phyloP scores from a whole-genome alignment of 768 basidiomycete genomes.

The Sporobolomyces phaffii region DNA sequence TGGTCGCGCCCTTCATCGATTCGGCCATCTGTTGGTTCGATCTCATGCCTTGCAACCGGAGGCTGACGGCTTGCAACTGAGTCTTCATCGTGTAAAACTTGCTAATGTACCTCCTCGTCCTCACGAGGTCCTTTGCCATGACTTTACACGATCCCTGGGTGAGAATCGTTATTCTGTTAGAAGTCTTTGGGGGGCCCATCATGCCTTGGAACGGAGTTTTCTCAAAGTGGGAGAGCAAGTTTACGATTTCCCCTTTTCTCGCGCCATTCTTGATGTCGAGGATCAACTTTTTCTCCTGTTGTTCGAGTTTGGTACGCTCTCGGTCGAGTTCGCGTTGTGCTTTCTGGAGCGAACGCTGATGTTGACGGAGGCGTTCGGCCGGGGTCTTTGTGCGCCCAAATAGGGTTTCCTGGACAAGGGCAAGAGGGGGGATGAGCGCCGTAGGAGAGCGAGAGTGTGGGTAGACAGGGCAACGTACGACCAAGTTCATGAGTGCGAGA shows the following conservation, averaged over 20 bases:
- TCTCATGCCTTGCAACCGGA: constrained; percentile 90
- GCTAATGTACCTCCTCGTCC: constrained; percentile 88
- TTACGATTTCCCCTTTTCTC: constrained; percentile 86
- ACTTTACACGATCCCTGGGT: constrained; percentile 99
- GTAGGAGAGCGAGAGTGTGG: not conserved
- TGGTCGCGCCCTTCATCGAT: constrained; percentile 95
- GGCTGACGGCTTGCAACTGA: constrained; percentile 88
- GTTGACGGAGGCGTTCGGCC: constrained; percentile 90
- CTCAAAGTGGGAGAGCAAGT: constrained; percentile 19
- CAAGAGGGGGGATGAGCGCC: not conserved
- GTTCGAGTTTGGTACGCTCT: constrained; percentile 87
- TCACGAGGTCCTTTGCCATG: constrained; percentile 97
- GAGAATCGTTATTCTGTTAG: no score
- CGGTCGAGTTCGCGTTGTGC: constrained; percentile 97
- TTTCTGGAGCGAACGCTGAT: constrained; percentile 90
- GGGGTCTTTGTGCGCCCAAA: constrained; percentile 93
- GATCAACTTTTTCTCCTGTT: constrained; percentile 93
- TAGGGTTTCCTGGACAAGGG: constrained; percentile 59
- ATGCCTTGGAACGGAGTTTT: no score
- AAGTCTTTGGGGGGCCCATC: no score
- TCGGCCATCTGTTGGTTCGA: constrained; percentile 99
- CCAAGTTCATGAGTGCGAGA: constrained; percentile 50
- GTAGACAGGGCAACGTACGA: constrained; percentile 42
- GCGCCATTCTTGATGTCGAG: constrained; percentile 94
- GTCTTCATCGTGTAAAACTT: constrained; percentile 99